Evolutionary conservation across 306 rosid species (phyloP), one percentile per base, ranked within the genome.

Genomic region (Abrus precatorius): DNA sequence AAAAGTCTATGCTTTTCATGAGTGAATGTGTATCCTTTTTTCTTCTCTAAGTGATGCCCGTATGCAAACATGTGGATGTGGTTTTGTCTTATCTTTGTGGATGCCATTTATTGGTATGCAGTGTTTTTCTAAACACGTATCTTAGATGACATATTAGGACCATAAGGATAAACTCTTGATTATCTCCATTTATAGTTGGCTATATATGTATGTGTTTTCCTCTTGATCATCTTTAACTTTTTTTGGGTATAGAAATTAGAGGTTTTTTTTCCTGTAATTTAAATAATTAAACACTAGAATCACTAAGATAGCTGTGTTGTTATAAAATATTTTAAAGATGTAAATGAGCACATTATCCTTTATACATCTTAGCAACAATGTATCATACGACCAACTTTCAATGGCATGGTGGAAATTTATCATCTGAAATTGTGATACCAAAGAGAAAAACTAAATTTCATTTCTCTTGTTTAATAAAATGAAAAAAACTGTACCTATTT

Each of bases 361-460:
- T 38, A 45, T 61, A 55, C 71, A 33, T 69, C 50, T 54, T 61
- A 74, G 79, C 78, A 80, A 75, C 52, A 60, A 74, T 72, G 50
- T 74, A 57, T 64, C 41, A 47, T 66, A 74, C 62, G 13, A 27
- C 30, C 74, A 48, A 45, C 47, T 76, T 84, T 50, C 63, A 55
- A 32, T 52, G 45, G 43, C 62, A 29, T 41, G 12, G 63, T 80
- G 41, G 47, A 34, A 47, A 43, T 55, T 55, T 77, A 48, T 85
- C 50, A 13, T 77, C 78, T 55, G 59, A 76, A 73, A 66, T 74
- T 68, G 20, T 49, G 52, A 69, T 84, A 38, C 62, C 78, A 8
- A 71, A 72, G 89, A 75, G 76, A 78, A 86, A 85, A 83, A 69
- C 76, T 80, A 81, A 83, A 83, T 87, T 41, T 49, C 34, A 67